Evolutionary conservation across 1,284 basidiomycete species (phyloP).

Genomic region (Fomitiporia mediterranea): DNA sequence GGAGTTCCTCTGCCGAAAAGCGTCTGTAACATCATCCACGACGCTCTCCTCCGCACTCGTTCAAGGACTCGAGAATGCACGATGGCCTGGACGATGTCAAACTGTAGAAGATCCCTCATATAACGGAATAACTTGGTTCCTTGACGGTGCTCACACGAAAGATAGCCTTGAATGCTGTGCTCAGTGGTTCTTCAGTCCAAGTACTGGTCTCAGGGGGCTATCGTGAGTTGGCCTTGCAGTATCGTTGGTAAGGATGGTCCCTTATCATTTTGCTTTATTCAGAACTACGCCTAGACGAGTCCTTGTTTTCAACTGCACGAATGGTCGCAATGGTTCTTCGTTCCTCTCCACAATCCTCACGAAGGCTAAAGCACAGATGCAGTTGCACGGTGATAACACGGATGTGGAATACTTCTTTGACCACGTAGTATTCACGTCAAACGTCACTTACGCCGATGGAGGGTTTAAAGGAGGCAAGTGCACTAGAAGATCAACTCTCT

Average conservation of each 20-base stretch:
- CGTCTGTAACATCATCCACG: conserved; percentile 25
- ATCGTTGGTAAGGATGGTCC: no score
- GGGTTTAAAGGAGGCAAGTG: conserved; percentile 82
- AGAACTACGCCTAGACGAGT: conserved; percentile 43
- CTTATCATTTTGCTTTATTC: no score
- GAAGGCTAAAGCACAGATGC: conserved; percentile 43
- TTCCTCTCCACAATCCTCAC: conserved; percentile 66
- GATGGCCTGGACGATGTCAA: conserved; percentile 98
- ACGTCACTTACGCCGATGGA: conserved; percentile 90
- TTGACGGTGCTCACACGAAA: conserved; percentile 94
- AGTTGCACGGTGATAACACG: conserved; percentile 35
- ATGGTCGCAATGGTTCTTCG: conserved; percentile 73
- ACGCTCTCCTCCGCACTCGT: conserved; percentile 52
- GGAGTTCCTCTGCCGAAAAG: conserved; percentile 56
- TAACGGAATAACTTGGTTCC: conserved; percentile 68
- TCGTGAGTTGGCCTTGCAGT: conserved; percentile 4
- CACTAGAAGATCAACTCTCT: no score
- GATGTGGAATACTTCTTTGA: conserved; percentile 60
- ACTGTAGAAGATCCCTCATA: conserved; percentile 58
- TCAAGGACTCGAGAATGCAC: conserved; percentile 62
- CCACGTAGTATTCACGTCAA: conserved; percentile 91
- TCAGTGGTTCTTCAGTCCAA: conserved; percentile 75
- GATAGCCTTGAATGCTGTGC: conserved; percentile 88
- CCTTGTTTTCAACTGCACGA: conserved; percentile 95
- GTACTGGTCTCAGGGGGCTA: conserved; percentile 31